Evolutionary conservation across 208 protist genomes (phyloP).

Genomic region (Naegleria fowleri): DNA sequence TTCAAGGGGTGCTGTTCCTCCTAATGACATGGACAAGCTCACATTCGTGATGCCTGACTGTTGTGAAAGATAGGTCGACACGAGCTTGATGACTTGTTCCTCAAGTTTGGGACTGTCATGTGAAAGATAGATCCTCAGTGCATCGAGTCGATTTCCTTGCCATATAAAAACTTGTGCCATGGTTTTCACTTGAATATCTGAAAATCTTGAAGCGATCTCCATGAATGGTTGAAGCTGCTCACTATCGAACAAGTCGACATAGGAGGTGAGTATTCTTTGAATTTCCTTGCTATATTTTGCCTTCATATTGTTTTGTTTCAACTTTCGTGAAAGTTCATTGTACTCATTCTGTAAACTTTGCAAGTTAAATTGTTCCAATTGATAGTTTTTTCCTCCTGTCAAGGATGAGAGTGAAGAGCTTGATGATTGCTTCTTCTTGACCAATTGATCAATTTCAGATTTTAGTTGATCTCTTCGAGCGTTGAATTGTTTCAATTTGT

Average conservation of each 20-base stretch:
- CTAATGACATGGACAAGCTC: no score
- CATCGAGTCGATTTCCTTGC: background rate
- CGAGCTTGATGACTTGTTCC: background rate
- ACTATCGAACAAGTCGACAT: background rate
- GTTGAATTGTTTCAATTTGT: background rate
- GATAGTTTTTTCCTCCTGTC: background rate
- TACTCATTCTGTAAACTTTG: background rate
- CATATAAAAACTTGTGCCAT: background rate
- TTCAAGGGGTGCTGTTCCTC: background rate
- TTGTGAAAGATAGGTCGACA: background rate
- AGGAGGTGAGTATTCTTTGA: background rate
- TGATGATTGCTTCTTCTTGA: background rate
- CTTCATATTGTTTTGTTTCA: background rate
- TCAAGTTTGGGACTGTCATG: background rate
- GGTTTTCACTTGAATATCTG: background rate
- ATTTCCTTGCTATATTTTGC: background rate
- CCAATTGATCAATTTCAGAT: background rate
- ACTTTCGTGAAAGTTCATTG: background rate
- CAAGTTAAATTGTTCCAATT: background rate
- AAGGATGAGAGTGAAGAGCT: background rate
- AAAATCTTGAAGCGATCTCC: background rate
- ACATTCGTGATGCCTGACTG: no score
- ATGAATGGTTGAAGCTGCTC: no score
- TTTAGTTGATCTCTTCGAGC: background rate
- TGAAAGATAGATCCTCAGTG: background rate